phyloP scores from a whole-genome alignment of 179 eudicot genomes.

The Beta lomatogona region DNA sequence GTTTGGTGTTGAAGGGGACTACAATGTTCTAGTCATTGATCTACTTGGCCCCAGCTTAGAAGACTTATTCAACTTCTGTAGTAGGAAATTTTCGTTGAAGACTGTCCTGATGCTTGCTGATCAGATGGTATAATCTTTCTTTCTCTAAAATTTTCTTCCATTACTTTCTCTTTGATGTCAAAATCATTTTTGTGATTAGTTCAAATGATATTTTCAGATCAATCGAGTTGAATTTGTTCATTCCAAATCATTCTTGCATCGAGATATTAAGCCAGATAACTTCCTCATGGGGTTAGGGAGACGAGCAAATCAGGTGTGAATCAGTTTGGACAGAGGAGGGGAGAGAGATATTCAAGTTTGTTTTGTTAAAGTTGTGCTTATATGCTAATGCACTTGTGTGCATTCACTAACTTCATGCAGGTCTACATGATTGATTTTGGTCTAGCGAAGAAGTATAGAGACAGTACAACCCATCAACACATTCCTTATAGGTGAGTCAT shows the following conservation, averaged over 20 bases:
- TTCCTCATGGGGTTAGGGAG: constrained; percentile 96
- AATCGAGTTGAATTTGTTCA: constrained; percentile 93
- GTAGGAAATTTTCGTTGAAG: constrained; percentile 85
- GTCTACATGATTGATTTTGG: constrained; percentile 93
- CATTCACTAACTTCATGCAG: constrained; percentile 21
- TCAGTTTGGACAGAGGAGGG: too few species aligned
- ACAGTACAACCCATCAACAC: constrained; percentile 75
- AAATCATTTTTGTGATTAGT: neutral
- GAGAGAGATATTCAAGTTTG: neutral
- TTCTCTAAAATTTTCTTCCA: neutral
- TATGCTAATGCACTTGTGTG: constrained; percentile 4
- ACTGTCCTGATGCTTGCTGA: constrained; percentile 98
- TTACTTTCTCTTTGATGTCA: neutral
- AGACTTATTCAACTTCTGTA: constrained; percentile 90
- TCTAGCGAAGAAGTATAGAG: constrained; percentile 90
- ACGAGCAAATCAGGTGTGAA: constrained; percentile 86
- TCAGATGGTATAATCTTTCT: constrained; percentile 71
- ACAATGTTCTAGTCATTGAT: constrained; percentile 93
- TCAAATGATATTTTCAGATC: constrained; percentile 47
- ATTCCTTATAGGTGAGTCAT: constrained; percentile 81
- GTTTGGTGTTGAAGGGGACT: constrained; percentile 96
- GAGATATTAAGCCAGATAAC: constrained; percentile 98
- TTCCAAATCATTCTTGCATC: constrained; percentile 84
- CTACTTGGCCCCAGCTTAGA: constrained; percentile 97
- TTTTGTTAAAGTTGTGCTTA: neutral